Base-by-base conservation (phyloP, 805 yeast genomes). In the Kockiozyma suomiensis region DNA sequence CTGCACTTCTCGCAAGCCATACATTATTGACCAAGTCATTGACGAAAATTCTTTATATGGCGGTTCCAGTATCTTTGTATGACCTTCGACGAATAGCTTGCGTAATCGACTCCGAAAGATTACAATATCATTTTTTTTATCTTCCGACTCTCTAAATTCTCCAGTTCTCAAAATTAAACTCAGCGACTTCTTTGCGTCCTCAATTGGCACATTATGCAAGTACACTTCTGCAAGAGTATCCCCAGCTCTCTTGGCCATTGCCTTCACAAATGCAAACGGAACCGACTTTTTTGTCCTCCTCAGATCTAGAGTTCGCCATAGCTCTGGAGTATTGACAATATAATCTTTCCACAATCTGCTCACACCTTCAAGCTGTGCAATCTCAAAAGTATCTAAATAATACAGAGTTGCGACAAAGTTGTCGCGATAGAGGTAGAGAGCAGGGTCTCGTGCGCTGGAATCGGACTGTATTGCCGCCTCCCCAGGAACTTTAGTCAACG, bases 331-430 rank as follows among this genome's bases (percentile, higher is more conserved):
- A 26, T 28, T 40, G n/a, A 17, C n/a, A 26, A 50, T 40, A 41
- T 41, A 50, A 40, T 50, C 54, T 38, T 47, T n/a, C 54, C 54
- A 50, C n/a, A 50, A 28, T 21, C 28, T 38, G 30, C 54, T 50
- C 17, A 50, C 54, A 19, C 35, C 17, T 30, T 38, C 47, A 15
- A 50, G 46, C 26, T 41, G 43, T 3, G 54, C 54, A 23, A 50
- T 50, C 38, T 50, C 54, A 30, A 50, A 50, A 4, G 28, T 50
- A 23, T 50, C 47, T 12, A 50, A 35, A 23, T 50, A 50, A 13
- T 17, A 26, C 37, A 50, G 8, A 17, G 41, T 30, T 6, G 23
- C 33, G 4, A 19, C 40, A 26, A 50, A 50, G 54, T 40, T 41
- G 17, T 50, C 54, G 30, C 38, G 46, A 10, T 40, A 32, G 26